These are phyloP conservation scores for Picea engelmannii DNA, from an alignment of 83 land plant species.

Conservation along the genomic window DNA sequence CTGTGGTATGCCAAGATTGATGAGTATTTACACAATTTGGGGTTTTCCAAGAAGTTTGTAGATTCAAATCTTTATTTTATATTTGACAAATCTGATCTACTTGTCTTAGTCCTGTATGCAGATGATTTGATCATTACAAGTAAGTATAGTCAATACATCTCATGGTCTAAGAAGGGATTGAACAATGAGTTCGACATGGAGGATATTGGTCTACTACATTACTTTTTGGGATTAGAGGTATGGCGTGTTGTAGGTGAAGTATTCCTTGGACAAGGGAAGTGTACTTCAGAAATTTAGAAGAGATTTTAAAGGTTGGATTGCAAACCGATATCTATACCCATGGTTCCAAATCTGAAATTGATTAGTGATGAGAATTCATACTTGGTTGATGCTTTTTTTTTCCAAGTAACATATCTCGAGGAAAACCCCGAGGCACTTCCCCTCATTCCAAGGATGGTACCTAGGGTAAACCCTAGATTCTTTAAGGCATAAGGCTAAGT, in stretches of 20 bases:
- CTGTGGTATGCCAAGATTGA: not conserved
- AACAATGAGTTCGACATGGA: not conserved
- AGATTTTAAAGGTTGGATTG: not conserved
- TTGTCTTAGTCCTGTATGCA: no score
- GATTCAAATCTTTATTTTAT: not conserved
- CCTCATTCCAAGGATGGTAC: no score
- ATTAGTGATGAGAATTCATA: not conserved
- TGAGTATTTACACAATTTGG: not conserved
- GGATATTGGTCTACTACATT: not conserved
- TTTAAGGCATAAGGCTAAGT: no score
- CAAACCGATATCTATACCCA: not conserved
- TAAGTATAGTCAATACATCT: no score
- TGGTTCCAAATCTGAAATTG: not conserved
- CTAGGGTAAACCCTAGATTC: no score
- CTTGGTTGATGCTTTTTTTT: not conserved
- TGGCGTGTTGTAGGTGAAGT: no score
- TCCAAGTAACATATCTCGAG: no score
- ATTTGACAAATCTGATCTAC: not conserved
- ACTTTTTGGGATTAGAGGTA: not conserved
- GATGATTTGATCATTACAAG: no score
- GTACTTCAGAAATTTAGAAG: not conserved
- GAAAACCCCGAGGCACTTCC: no score
- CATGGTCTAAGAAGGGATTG: no score
- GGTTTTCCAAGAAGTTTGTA: not conserved
- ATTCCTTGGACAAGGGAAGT: no score